Base-by-base conservation (phyloP, 345 rosid species). In the Hibiscus tridactylites region DNA sequence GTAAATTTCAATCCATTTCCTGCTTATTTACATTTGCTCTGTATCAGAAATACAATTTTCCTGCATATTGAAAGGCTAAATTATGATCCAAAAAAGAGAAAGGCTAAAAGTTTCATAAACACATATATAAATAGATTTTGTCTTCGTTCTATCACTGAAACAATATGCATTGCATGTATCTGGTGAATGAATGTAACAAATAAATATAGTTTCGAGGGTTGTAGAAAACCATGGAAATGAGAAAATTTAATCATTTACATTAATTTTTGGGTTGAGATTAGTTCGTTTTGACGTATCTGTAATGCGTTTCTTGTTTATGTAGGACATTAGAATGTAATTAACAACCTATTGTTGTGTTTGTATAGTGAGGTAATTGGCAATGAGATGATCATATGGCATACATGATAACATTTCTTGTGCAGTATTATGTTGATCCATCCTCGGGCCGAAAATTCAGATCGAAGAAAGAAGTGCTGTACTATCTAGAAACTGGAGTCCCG, bases 381-480 rank as follows among this genome's bases (percentile, higher is more conserved):
- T 64, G 31, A 31, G 9, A 46, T 64, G n/a, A 19, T 64, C 39
- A 17, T 64, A 11, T 37, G 37, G 2, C 19, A 13, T 19, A 44
- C 19, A 13, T 46, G 70, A 46, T 66, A 26, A 24, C 5, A 12
- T 28, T 66, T 49, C 15, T 47, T 28, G 10, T 49, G 42, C 71
- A 67, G 71, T 67, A 67, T 67, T 67, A 67, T 49, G 37, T 67
- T 28, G 58, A 67, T 26, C 71, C 71, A 47, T 28, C 58, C 24
- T 26, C 71, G 0, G 71, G 71, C 24, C 24, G 58, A 8, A 67
- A 28, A 49, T 67, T 67, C 58, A 67, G 71, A 49, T 67, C 71
- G 0, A 67, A 67, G 58, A 67, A 67, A 28, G 71, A 67, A 28
- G 71, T 67, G 71, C 71, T 67, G 8, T 26, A 67, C 71, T 67